Evolutionary conservation across 208 protist species (phyloP).

Genomic region (Angomonas deanei): DNA sequence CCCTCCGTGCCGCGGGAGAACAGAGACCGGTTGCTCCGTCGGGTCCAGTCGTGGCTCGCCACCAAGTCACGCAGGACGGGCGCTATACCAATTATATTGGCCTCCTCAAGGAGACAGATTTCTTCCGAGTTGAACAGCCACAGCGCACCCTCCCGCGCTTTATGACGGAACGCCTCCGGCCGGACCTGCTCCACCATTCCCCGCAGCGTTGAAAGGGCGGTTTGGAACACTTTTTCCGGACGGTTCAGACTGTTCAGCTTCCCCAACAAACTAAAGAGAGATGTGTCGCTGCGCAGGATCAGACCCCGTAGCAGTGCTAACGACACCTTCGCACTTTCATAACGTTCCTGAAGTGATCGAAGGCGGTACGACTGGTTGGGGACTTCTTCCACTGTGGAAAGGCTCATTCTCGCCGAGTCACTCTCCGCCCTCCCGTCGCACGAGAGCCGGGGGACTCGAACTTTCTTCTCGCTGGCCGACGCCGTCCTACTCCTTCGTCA

Average conservation of each 20-base stretch:
- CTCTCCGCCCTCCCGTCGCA: neutral
- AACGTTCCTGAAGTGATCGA: slow-evolving; percentile 12
- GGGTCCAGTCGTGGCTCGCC: slow-evolving; percentile 27
- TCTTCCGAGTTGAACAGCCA: slow-evolving; percentile 20
- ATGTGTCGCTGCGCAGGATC: slow-evolving; percentile 20
- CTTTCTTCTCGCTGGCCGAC: neutral
- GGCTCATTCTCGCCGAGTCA: neutral
- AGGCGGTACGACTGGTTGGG: neutral
- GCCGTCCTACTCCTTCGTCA: neutral
- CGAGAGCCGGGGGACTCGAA: neutral
- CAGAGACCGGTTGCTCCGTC: neutral
- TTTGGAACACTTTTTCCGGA: neutral
- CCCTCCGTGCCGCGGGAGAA: neutral
- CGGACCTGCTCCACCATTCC: slow-evolving; percentile 11
- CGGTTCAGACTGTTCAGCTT: slow-evolving; percentile 1
- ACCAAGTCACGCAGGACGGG: slow-evolving; percentile 21
- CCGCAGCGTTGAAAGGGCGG: slow-evolving; percentile 19
- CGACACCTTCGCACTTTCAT: slow-evolving; percentile 15
- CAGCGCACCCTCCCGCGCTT: slow-evolving; percentile 14
- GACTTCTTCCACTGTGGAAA: neutral
- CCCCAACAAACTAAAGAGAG: slow-evolving; percentile 15
- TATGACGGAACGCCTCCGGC: slow-evolving; percentile 5
- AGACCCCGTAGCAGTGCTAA: slow-evolving; percentile 25
- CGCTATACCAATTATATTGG: slow-evolving; percentile 12
- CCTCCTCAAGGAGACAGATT: slow-evolving; percentile 17